These are phyloP conservation scores for Aspergillus calidoustus DNA, from an alignment of 2,329 filamentous ascomycete species.

Conservation along the genomic window DNA sequence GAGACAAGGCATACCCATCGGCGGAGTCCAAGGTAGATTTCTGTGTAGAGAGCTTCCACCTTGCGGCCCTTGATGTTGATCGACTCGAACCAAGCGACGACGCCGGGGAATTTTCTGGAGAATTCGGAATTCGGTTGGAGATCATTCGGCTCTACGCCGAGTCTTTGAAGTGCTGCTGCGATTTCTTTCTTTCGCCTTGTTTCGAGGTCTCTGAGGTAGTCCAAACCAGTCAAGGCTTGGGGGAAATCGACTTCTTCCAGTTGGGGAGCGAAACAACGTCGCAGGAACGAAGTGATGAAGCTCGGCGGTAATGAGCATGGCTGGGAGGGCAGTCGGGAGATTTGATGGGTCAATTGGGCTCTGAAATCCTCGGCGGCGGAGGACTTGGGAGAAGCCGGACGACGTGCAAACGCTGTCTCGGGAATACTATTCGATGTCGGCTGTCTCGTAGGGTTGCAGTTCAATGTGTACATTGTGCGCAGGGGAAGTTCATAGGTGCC, in stretches of 20 bases:
- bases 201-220: conserved; percentile 69
- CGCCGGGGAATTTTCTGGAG: conserved; percentile 57
- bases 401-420: conserved; percentile 43
- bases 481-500: conserved; percentile 68
- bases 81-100: conserved; percentile 59
- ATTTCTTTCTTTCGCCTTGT: conserved; percentile 63
- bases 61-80: conserved; percentile 57
- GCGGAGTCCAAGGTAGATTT: conserved; percentile 64
- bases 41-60: conserved; percentile 62
- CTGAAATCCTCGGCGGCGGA: conserved; percentile 48
- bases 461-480: conserved; percentile 70
- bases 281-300: conserved; percentile 67
- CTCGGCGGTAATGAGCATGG: conserved; percentile 65
- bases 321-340: conserved; percentile 62
- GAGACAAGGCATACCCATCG: conserved; percentile 59
- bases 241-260: conserved; percentile 66
- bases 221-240: conserved; percentile 67
- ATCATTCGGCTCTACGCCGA: conserved; percentile 57
- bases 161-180: conserved; percentile 56
- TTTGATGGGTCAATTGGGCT: conserved; percentile 53
- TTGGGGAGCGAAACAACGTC: conserved; percentile 61
- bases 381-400: conserved; percentile 34
- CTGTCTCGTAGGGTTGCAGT: conserved; percentile 58
- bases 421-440: conserved; percentile 32
- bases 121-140: conserved; percentile 55